phyloP scores from a whole-genome alignment of 2,329 filamentous ascomycete species.

The Cadophora luteo-olivacea region DNA sequence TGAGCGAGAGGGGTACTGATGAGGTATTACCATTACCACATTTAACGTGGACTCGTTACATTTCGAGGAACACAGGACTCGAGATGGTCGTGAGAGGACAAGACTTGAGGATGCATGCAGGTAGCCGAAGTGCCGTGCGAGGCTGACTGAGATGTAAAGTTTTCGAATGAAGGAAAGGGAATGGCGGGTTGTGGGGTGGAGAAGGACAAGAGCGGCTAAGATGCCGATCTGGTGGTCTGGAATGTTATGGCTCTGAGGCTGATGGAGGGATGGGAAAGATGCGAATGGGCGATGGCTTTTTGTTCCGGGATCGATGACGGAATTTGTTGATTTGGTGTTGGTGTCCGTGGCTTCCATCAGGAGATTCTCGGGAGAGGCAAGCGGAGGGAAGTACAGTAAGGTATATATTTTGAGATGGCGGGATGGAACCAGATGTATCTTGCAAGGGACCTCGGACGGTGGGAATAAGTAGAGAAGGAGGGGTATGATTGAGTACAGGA shows the following conservation, averaged over 20 bases:
- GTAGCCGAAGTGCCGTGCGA: slow-evolving; percentile 15
- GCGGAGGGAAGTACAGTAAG: neutral
- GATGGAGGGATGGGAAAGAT: neutral
- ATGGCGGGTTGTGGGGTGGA: neutral
- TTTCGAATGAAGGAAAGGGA: neutral
- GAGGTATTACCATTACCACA: slow-evolving; percentile 2
- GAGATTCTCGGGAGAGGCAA: neutral
- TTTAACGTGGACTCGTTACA: neutral
- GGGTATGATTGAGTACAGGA: neutral
- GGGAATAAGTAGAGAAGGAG: neutral
- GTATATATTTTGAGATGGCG: neutral
- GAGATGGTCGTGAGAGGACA: neutral
- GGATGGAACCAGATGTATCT: neutral
- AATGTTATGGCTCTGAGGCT: neutral
- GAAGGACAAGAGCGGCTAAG: slow-evolving; percentile 6
- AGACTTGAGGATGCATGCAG: slow-evolving; percentile 1
- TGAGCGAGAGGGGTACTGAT: neutral
- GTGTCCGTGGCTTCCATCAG: neutral
- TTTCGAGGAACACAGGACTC: neutral
- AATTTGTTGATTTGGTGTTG: neutral
- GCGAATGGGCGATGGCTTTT: neutral
- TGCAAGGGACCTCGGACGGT: neutral
- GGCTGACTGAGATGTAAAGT: slow-evolving; percentile 11
- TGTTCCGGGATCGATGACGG: neutral
- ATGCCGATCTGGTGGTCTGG: slow-evolving; percentile 11